Conservation (phyloP, 2,329 filamentous ascomycete species). For the Aureobasidium musti region DNA sequence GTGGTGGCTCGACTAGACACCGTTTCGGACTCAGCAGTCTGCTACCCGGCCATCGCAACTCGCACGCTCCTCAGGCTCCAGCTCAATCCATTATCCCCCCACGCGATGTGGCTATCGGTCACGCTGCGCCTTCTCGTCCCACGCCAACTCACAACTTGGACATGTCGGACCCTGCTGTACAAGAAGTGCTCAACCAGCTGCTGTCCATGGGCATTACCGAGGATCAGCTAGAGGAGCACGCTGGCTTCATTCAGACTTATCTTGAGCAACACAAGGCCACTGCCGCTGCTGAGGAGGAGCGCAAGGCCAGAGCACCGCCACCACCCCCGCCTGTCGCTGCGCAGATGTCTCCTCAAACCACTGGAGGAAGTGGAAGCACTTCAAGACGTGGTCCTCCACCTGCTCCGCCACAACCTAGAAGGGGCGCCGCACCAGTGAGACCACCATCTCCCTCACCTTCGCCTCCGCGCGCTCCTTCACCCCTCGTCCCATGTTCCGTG, state of each 20-base stretch:
- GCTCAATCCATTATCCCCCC: constrained; percentile 56
- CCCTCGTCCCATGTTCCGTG: constrained; percentile 73
- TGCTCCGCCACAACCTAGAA: constrained; percentile 52
- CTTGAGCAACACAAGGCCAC: constrained; percentile 64
- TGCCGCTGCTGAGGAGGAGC: constrained; percentile 51
- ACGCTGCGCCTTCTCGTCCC: constrained; percentile 36
- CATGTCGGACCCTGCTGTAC: constrained; percentile 62
- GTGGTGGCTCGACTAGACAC: constrained; percentile 43
- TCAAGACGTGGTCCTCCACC: constrained; percentile 62
- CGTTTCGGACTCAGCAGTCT: constrained; percentile 56
- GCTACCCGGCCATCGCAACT: constrained; percentile 53
- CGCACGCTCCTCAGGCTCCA: constrained; percentile 46
- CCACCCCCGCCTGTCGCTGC: constrained; percentile 59
- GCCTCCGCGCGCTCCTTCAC: constrained; percentile 70
- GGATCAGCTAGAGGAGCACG: constrained; percentile 67
- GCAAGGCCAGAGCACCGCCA: constrained; percentile 60
- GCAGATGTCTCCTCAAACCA: constrained; percentile 60
- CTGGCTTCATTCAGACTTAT: constrained; percentile 68
- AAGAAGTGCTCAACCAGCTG: constrained; percentile 62
- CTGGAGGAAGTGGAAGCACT: constrained; percentile 58
- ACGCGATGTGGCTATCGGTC: constrained; percentile 42
- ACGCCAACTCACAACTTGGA: constrained; percentile 55
- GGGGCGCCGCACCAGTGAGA: constrained; percentile 47
- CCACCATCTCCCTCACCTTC: constrained; percentile 59
- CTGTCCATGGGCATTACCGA: constrained; percentile 67